A percentile compares a stretch with the other conserved stretches of the same genome.
Evolutionary conservation across 2,329 filamentous ascomycete genomes (phyloP).

Genomic region (Acarospora socialis): DNA sequence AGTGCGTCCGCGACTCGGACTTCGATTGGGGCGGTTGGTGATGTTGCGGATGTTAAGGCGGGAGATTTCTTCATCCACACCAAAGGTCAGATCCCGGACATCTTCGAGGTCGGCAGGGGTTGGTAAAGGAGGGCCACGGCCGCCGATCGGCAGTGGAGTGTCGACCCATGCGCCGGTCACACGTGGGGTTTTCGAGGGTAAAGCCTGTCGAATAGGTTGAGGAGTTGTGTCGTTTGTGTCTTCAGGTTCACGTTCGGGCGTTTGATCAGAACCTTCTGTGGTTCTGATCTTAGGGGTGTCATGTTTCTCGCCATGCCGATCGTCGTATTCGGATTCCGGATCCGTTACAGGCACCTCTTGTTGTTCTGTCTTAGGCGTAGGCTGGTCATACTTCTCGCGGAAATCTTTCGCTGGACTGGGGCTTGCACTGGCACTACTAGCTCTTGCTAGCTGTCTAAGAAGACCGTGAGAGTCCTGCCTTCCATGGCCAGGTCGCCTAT

Average conservation of each 20-base stretch:
- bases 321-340: neutral
- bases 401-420: conserved; percentile 28
- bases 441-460: conserved; percentile 31
- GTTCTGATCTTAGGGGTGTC: too few relatives aligned
- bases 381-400: too few relatives aligned
- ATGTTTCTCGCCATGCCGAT: too few relatives aligned
- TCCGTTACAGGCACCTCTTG: too few relatives aligned
- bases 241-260: conserved; percentile 6
- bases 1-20: conserved; percentile 1
- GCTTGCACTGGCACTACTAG: conserved; percentile 30
- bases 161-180: conserved; percentile 36
- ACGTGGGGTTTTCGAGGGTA: conserved; percentile 31
- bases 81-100: conserved; percentile 4
- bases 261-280: conserved; percentile 3
- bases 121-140: conserved; percentile 10
- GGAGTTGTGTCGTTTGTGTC: too few relatives aligned
- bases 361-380: too few relatives aligned
- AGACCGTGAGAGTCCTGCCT: conserved; percentile 32
- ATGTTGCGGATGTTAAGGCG: too few relatives aligned
- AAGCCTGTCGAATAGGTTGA: too few relatives aligned
- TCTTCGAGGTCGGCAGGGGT: conserved; percentile 7
- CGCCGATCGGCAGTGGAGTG: conserved; percentile 21
- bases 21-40: conserved; percentile 6
- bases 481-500: conserved; percentile 11
- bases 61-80: neutral